These are phyloP conservation scores for Chrysoporthe austroafricana DNA, from an alignment of 2,329 filamentous ascomycete species.

Conservation along the genomic window DNA sequence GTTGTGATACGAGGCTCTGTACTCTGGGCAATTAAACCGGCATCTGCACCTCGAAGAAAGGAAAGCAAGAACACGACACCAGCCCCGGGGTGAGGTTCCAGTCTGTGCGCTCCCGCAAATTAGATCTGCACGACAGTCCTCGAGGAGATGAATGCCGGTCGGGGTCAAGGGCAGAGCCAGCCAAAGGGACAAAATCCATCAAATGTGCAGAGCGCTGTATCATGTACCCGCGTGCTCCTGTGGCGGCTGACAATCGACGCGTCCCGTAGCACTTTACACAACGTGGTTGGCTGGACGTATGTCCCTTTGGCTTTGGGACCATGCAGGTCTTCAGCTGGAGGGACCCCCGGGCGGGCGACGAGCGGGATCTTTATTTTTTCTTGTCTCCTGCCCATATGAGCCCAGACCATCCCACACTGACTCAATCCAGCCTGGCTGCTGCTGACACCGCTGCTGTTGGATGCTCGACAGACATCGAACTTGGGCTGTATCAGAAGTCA, in stretches of 20 bases:
- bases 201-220: neutral
- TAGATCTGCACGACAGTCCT: neutral
- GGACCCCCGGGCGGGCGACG: too few species aligned
- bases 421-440: neutral
- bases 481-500: neutral
- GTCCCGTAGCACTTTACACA: neutral
- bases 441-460: neutral
- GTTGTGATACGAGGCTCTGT: neutral
- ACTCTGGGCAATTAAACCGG: neutral
- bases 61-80: too few species aligned
- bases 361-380: neutral
- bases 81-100: neutral
- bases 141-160: neutral
- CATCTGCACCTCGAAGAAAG: neutral
- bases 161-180: neutral
- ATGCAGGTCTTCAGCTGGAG: neutral
- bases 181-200: neutral
- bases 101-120: neutral
- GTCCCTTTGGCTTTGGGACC: neutral
- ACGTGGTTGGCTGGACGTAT: too few species aligned
- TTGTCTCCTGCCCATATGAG: neutral
- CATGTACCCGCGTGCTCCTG: neutral
- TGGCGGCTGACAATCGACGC: conserved; percentile 3
- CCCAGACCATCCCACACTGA: neutral
- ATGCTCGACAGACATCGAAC: neutral